phyloP scores from a whole-genome alignment of 495 filamentous ascomycete genomes.

The Melanomma pulvis-pyrius region DNA sequence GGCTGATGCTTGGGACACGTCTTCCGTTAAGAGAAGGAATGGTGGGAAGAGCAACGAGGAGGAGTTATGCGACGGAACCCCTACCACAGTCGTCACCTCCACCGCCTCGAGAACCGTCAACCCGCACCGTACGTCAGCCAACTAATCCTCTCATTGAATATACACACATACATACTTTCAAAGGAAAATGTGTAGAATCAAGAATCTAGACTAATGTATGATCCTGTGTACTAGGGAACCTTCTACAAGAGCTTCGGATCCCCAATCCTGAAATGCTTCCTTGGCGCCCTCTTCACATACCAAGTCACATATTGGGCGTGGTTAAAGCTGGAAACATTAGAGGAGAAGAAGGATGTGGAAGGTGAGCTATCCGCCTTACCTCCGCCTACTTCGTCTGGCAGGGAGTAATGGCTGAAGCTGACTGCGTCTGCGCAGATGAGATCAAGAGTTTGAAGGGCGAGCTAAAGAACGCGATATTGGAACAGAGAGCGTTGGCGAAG shows the following conservation, averaged over 20 bases:
- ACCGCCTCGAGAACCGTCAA: not conserved
- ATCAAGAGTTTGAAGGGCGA: constrained; percentile 6
- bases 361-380: not conserved
- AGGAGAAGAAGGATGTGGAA: constrained; percentile 53
- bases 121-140: not conserved
- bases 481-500: not conserved
- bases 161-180: not conserved
- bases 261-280: constrained; percentile 81
- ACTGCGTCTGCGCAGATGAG: constrained; percentile 6
- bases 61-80: constrained; percentile 12
- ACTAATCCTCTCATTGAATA: not conserved
- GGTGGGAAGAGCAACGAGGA: not conserved
- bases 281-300: constrained; percentile 86
- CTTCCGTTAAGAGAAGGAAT: not conserved
- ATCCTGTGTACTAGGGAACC: constrained; percentile 53
- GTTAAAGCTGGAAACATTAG: constrained; percentile 82
- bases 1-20: not conserved
- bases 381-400: not conserved
- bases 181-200: not conserved
- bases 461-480: not conserved
- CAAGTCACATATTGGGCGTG: constrained; percentile 83
- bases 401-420: constrained; percentile 1
- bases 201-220: not conserved
- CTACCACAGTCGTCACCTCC: not conserved
- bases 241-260: constrained; percentile 81